These are phyloP conservation scores for Diatrype stigma DNA, from an alignment of 2,329 filamentous ascomycete species.

Conservation along the genomic window DNA sequence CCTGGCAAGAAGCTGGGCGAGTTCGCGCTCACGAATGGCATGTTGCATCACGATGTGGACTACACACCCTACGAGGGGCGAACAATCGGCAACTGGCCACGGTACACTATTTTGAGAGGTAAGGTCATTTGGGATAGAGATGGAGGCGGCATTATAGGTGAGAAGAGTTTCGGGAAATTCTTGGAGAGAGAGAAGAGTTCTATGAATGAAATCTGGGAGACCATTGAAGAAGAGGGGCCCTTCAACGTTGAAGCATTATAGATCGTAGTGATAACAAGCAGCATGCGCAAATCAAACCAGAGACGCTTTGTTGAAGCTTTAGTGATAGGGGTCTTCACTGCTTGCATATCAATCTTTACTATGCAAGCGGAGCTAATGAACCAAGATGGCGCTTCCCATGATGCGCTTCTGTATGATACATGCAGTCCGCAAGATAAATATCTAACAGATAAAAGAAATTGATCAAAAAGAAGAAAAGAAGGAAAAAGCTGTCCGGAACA, in stretches of 20 bases:
- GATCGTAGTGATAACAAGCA: constrained; percentile 13
- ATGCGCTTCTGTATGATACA: too few relatives aligned
- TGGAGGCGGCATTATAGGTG: constrained; percentile 41
- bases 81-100: constrained; percentile 55
- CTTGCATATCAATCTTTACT: too few relatives aligned
- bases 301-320: too few relatives aligned
- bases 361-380: too few relatives aligned
- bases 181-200: constrained; percentile 12
- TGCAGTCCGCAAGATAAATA: too few relatives aligned
- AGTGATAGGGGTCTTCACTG: too few relatives aligned
- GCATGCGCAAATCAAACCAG: too few relatives aligned
- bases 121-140: constrained; percentile 55
- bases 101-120: constrained; percentile 56
- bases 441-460: too few relatives aligned
- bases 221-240: constrained; percentile 26
- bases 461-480: too few relatives aligned
- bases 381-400: too few relatives aligned
- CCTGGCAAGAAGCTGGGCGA: constrained; percentile 38
- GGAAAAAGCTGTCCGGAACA: too few relatives aligned
- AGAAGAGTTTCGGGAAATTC: constrained; percentile 15
- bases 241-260: constrained; percentile 28
- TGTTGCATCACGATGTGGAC: constrained; percentile 58
- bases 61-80: constrained; percentile 60
- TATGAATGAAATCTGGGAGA: constrained; percentile 13
- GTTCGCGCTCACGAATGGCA: constrained; percentile 45